Percentiles rank a stretch among this genome's conserved stretches.
Evolutionary conservation across 225 moss, liverwort and hornwort species (phyloP).

Genomic region (Takakia lepidozioides): DNA sequence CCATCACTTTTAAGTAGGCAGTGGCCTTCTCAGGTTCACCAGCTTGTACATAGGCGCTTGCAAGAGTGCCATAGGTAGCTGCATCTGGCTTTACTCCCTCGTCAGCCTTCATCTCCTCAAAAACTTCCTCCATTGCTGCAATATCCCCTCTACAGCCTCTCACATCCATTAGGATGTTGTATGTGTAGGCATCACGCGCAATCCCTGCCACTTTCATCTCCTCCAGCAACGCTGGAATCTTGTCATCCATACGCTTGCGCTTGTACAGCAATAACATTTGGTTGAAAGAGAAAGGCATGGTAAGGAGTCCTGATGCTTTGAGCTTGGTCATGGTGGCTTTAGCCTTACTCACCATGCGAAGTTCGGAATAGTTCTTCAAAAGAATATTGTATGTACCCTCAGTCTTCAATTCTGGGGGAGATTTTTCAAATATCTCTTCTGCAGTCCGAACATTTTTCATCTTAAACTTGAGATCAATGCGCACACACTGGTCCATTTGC

Average conservation of each 20-base stretch:
- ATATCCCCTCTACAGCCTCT: slow-evolving; percentile 50
- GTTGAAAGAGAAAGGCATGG: slow-evolving; percentile 59
- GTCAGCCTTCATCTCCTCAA: slow-evolving; percentile 55
- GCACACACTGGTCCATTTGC: slow-evolving; percentile 28
- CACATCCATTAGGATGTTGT: slow-evolving; percentile 69
- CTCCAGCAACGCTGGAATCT: slow-evolving; percentile 33
- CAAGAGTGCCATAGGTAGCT: slow-evolving; percentile 59
- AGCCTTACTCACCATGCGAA: slow-evolving; percentile 37
- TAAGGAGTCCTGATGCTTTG: slow-evolving; percentile 33
- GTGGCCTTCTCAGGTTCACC: slow-evolving; percentile 47
- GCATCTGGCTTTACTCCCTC: slow-evolving; percentile 49
- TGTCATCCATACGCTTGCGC: slow-evolving; percentile 21
- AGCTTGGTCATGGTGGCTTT: slow-evolving; percentile 34
- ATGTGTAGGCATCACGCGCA: slow-evolving; percentile 59
- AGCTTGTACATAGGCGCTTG: slow-evolving; percentile 42
- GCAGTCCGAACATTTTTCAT: slow-evolving; percentile 27
- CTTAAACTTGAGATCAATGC: slow-evolving; percentile 47
- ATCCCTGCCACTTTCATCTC: slow-evolving; percentile 41
- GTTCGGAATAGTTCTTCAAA: slow-evolving; percentile 33
- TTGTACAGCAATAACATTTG: slow-evolving; percentile 66
- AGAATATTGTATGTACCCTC: slow-evolving; percentile 44
- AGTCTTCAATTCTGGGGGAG: slow-evolving; percentile 43
- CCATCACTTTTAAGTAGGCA: slow-evolving; percentile 44
- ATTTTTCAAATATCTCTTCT: slow-evolving; percentile 29
- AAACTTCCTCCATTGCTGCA: slow-evolving; percentile 44